These are phyloP conservation scores for Phaeophleospora eucalypticola DNA, from an alignment of 2,329 filamentous ascomycete genomes.

Conservation along the genomic window DNA sequence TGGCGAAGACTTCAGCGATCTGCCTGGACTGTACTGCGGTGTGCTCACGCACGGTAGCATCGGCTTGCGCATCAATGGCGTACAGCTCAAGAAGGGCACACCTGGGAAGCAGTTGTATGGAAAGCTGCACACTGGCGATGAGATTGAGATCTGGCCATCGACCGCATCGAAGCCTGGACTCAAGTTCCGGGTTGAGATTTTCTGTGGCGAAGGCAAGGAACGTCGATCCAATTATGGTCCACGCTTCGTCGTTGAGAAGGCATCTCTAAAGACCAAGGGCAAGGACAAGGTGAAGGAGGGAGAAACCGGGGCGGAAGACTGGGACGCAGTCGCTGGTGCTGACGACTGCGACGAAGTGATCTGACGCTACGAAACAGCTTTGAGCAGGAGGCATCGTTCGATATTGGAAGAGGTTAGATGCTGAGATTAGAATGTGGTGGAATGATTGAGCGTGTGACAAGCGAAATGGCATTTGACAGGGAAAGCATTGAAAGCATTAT, in stretches of 20 bases:
- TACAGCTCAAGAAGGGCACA: conserved; percentile 57
- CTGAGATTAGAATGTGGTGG: neutral
- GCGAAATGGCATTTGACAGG: too few species aligned
- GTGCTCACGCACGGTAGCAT: conserved; percentile 74
- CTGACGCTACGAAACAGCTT: neutral
- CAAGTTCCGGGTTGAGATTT: conserved; percentile 13
- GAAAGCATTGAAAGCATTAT: conserved; percentile 3
- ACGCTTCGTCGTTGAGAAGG: conserved; percentile 15
- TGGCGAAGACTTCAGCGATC: conserved; percentile 49
- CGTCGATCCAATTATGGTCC: conserved; percentile 5
- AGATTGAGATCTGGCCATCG: conserved; percentile 65
- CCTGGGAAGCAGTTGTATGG: conserved; percentile 55
- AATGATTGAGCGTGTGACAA: too few species aligned
- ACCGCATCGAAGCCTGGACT: conserved; percentile 5
- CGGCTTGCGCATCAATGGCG: conserved; percentile 73
- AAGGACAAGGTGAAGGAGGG: conserved; percentile 5
- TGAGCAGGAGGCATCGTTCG: neutral
- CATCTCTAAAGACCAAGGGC: neutral
- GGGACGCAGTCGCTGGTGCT: neutral
- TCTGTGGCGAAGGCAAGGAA: conserved; percentile 11
- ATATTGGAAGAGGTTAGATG: neutral
- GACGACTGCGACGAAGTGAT: neutral
- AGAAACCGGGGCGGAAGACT: neutral
- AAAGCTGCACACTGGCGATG: conserved; percentile 71
- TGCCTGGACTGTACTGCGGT: conserved; percentile 60